These are phyloP conservation scores for Barbatosphaeria neglecta DNA, from an alignment of 495 filamentous ascomycete species.

Conservation along the genomic window DNA sequence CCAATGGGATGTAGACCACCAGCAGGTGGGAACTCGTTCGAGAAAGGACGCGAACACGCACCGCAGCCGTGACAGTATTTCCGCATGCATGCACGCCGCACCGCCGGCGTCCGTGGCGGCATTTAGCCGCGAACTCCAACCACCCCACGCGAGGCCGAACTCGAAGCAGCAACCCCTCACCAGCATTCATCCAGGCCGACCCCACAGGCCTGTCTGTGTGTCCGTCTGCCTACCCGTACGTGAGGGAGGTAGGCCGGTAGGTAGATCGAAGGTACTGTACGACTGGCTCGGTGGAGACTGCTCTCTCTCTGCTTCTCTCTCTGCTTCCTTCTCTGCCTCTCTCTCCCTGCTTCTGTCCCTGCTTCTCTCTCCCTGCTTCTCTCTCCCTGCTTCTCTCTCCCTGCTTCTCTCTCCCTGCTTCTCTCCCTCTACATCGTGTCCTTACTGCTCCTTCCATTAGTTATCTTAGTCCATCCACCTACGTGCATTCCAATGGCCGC, in stretches of 20 bases:
- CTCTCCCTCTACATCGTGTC: too few species aligned
- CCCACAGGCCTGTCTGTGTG: background rate
- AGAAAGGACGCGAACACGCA: too few species aligned
- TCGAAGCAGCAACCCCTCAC: background rate
- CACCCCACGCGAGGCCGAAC: background rate
- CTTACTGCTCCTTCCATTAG: background rate
- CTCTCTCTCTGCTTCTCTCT: background rate
- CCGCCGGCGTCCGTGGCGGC: background rate
- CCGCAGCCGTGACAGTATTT: background rate
- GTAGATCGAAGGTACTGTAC: background rate
- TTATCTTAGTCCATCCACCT: conserved; percentile 2
- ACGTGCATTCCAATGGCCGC: conserved; percentile 11
- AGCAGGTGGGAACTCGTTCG: too few species aligned
- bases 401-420: background rate
- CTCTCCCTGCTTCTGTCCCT: background rate
- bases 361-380: background rate
- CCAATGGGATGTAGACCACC: too few species aligned
- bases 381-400: background rate
- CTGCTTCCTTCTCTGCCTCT: background rate
- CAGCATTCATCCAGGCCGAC: conserved; percentile 1
- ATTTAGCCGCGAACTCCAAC: background rate
- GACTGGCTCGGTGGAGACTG: background rate
- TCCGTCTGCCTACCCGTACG: background rate
- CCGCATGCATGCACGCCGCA: background rate
- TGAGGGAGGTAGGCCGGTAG: background rate